A percentile compares a stretch with the other conserved stretches of the same genome.
Conservation (phyloP, 352 stramenopile genomes). For the Globisporangium polare region DNA sequence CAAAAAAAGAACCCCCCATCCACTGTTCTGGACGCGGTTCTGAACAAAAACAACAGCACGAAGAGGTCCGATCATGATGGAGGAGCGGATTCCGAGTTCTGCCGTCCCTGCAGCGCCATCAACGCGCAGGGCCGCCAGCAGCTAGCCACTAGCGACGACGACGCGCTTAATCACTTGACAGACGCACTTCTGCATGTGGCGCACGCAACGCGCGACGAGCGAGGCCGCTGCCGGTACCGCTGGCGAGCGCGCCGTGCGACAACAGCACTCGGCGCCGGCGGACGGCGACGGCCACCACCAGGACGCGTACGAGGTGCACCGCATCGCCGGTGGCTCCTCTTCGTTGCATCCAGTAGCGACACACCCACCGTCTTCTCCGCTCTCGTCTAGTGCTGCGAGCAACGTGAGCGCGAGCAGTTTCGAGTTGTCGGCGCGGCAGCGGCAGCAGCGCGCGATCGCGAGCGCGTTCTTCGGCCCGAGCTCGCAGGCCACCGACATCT, state of each 20-base stretch:
- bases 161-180: too few species aligned
- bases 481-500: slow-evolving; percentile 27
- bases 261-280: slow-evolving; percentile 5
- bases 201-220: slow-evolving; percentile 8
- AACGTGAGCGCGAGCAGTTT: slow-evolving; percentile 54
- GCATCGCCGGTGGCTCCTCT: not conserved
- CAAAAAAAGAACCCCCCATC: not conserved
- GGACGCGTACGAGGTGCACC: slow-evolving; percentile 5
- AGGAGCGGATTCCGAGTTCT: not conserved
- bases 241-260: not conserved
- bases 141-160: too few species aligned
- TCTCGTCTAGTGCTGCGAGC: slow-evolving; percentile 30
- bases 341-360: not conserved
- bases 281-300: not conserved
- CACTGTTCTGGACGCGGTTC: not conserved
- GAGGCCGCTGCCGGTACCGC: not conserved
- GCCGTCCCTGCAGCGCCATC: not conserved
- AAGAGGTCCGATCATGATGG: not conserved
- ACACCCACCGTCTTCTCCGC: not conserved
- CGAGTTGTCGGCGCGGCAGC: slow-evolving; percentile 41
- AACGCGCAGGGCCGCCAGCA: not conserved
- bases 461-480: slow-evolving; percentile 34
- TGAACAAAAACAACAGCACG: not conserved
- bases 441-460: slow-evolving; percentile 28
- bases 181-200: slow-evolving; percentile 1